A percentile compares a stretch with the other conserved stretches of the same genome.
Evolutionary conservation across 2,329 filamentous ascomycete species (phyloP).

Genomic region (Cladosporium colombiae): DNA sequence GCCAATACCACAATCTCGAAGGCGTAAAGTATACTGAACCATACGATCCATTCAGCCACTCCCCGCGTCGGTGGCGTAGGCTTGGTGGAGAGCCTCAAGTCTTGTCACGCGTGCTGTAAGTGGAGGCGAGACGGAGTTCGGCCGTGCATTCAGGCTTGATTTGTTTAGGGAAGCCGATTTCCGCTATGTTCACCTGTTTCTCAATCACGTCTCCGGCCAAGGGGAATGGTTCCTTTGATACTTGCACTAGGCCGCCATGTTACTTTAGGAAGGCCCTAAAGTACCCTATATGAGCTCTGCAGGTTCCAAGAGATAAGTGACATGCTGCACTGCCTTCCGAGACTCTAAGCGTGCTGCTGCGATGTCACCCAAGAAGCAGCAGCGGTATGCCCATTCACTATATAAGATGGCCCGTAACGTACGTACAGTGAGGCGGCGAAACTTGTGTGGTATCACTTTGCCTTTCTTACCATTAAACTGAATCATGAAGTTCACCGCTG

Average conservation of each 20-base stretch:
- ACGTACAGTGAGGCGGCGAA: neutral
- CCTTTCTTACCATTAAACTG: neutral
- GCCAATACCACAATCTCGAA: conserved; percentile 7
- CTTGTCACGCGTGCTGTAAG: conserved; percentile 15
- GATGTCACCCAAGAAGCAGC: conserved; percentile 1
- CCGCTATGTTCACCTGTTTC: neutral
- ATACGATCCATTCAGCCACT: neutral
- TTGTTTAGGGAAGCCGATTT: neutral
- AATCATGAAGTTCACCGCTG: conserved; percentile 17
- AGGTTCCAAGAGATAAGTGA: conserved; percentile 15
- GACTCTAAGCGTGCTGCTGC: conserved; percentile 6
- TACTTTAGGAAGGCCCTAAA: conserved; percentile 13
- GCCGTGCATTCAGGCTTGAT: conserved; percentile 2
- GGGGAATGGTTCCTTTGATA: neutral
- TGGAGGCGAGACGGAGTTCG: neutral
- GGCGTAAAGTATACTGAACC: neutral
- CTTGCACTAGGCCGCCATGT: neutral
- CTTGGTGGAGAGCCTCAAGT: conserved; percentile 13
- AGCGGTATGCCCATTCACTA: neutral
- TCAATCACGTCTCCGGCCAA: neutral
- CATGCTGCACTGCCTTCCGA: conserved; percentile 1
- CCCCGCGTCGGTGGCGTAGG: neutral
- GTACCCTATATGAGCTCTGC: neutral
- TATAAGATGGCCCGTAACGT: neutral
- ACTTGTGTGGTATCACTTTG: neutral